Base-by-base conservation (phyloP, 2,329 filamentous ascomycete species). In the Dothistroma septosporum region DNA sequence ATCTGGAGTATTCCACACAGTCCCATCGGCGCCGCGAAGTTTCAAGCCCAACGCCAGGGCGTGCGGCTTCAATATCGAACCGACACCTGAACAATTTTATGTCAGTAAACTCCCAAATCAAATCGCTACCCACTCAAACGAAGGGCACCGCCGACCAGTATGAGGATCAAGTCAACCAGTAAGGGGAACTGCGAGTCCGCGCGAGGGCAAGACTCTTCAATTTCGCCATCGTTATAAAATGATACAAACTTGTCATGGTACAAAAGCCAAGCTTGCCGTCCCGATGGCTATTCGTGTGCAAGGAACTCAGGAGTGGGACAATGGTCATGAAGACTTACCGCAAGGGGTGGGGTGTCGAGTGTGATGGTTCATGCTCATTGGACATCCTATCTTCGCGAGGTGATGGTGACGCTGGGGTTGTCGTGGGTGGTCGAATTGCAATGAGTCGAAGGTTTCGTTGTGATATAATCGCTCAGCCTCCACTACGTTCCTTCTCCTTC, bases 401-500 rank as follows among this genome's bases (percentile, higher is more conserved):
- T 2, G 24, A 6, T 28, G 24, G 24, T 28, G 24, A 28, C 6
- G 24, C 24, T 28, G 24, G 24, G 3, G 24, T 28, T 28, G 6
- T 28, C 24, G 11, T 24, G 24, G 19, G 22, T 41, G 35, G 41
- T 22, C 52, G 32, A 37, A 24, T 55, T 21, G 53, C 35, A 44
- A 19, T n/a, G n/a, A 16, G 9, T 47, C 16, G 12, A 44, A 44
- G 37, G 1, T 2, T 54, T 54, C 31, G 52, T 19, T 22, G 37
- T n/a, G 8, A 41, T 21, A 22, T 14, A 8, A 46, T 10, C 41
- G 10, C 24, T 73, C 65, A 73, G 7, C 64, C 68, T 47, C 67
- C 66, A 12, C 64, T 69, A n/a, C 66, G 62, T 21, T 53, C 50
- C 41, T 44, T 44, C 62, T 89, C 89, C 0, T 87, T 88, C 60